These are phyloP conservation scores for Paramecium sexaurelia DNA, from an alignment of 73 alveolate species.

Conservation along the genomic window DNA sequence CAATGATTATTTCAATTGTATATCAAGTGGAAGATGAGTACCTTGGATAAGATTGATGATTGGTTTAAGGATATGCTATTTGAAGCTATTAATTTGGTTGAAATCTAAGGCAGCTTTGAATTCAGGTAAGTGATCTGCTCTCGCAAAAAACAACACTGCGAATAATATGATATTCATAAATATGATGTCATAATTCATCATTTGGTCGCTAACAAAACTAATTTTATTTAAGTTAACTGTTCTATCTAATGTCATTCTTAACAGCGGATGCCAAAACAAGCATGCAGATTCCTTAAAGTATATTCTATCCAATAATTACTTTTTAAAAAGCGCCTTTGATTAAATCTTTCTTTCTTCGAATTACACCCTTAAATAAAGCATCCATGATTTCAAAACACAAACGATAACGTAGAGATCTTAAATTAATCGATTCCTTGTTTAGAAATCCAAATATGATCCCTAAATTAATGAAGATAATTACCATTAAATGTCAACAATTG, in stretches of 20 bases:
- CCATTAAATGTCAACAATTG: slow-evolving; percentile 58
- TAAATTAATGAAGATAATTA: background rate
- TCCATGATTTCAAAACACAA: slow-evolving; percentile 56
- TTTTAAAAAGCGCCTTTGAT: slow-evolving; percentile 60
- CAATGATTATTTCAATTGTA: background rate
- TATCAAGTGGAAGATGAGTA: background rate
- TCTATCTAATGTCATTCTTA: background rate
- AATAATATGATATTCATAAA: slow-evolving; percentile 21
- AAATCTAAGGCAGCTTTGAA: slow-evolving; percentile 18
- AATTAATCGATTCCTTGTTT: slow-evolving; percentile 45
- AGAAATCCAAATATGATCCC: slow-evolving; percentile 41
- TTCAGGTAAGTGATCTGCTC: slow-evolving; percentile 11
- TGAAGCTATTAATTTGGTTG: background rate
- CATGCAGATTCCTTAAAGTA: slow-evolving; percentile 58
- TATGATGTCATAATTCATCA: background rate
- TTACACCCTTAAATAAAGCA: slow-evolving; percentile 36
- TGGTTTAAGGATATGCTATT: background rate
- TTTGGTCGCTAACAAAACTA: background rate
- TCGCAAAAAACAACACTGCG: background rate
- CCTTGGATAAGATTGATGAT: background rate
- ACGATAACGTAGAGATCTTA: slow-evolving; percentile 25
- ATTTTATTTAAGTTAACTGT: background rate
- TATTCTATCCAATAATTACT: slow-evolving; percentile 53
- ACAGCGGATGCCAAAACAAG: background rate
- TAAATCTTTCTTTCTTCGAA: slow-evolving; percentile 46